Percentiles rank a stretch among this genome's conserved stretches.
Evolutionary conservation across 495 filamentous ascomycete species (phyloP).

Genomic region (Penicillium ucsense): DNA sequence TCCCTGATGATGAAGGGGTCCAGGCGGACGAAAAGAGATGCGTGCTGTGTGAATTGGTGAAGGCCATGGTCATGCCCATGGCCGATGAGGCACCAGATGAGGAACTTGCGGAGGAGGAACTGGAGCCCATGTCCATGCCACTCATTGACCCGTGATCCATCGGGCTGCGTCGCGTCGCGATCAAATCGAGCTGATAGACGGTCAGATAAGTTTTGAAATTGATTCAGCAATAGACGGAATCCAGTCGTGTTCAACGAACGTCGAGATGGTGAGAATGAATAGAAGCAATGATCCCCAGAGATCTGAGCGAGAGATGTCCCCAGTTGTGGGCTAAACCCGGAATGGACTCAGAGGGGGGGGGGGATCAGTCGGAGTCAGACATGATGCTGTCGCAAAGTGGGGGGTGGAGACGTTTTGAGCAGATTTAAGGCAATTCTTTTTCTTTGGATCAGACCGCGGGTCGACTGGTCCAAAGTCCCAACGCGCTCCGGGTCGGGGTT

Average conservation of each 20-base stretch:
- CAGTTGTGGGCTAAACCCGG: too few species aligned
- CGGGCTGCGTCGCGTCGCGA: neutral
- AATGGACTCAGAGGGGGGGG: too few species aligned
- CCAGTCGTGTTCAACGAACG: neutral
- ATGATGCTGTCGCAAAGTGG: too few species aligned
- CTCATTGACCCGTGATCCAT: conserved; percentile 10
- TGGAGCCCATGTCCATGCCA: conserved; percentile 4
- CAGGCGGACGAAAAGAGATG: conserved; percentile 66
- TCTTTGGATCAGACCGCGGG: too few species aligned
- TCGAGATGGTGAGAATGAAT: neutral
- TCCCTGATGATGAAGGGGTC: conserved; percentile 56
- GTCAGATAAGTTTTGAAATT: too few species aligned
- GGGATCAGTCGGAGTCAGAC: too few species aligned
- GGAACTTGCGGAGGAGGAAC: conserved; percentile 6
- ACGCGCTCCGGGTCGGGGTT: too few species aligned
- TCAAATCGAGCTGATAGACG: neutral
- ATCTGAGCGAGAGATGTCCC: too few species aligned
- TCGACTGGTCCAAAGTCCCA: too few species aligned
- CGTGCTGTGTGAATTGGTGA: conserved; percentile 55
- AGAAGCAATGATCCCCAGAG: too few species aligned
- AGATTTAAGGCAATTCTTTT: neutral
- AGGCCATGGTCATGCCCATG: conserved; percentile 37
- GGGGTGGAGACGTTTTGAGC: neutral
- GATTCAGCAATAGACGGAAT: too few species aligned
- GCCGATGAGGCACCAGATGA: neutral